Evolutionary conservation across 1,284 basidiomycete species (phyloP).

Genomic region (Cryptococcus depauperatus): DNA sequence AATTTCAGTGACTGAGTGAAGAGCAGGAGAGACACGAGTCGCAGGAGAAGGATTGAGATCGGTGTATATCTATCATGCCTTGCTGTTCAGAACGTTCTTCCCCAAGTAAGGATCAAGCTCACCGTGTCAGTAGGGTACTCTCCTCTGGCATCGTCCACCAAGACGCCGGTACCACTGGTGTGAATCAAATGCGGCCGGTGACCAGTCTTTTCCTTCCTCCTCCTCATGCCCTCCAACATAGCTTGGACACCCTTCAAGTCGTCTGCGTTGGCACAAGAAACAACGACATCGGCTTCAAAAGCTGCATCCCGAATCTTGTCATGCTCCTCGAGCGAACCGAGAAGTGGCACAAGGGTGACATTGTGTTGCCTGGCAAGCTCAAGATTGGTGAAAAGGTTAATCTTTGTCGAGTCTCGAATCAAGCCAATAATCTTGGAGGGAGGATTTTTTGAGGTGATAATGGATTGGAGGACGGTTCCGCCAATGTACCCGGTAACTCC

Average conservation of each 20-base stretch:
- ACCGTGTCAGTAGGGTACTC: constrained; percentile 24
- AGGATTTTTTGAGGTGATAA: constrained; percentile 26
- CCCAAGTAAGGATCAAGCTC: background rate
- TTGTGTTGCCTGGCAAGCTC: constrained; percentile 8
- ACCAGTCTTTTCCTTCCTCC: constrained; percentile 33
- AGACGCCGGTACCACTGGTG: constrained; percentile 43
- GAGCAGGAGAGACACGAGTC: constrained; percentile 25
- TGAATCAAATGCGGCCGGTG: constrained; percentile 40
- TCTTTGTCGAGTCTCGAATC: constrained; percentile 33
- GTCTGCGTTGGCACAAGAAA: constrained; percentile 43
- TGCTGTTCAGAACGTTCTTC: background rate
- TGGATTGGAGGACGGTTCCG: constrained; percentile 27
- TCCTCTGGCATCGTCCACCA: constrained; percentile 32
- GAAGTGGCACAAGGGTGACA: constrained; percentile 21
- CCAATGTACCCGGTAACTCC: constrained; percentile 42
- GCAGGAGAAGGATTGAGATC: constrained; percentile 26
- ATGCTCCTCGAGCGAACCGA: constrained; percentile 30
- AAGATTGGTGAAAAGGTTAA: constrained; percentile 20
- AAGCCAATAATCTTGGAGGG: constrained; percentile 30
- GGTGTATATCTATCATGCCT: constrained; percentile 26
- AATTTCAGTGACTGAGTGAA: constrained; percentile 32
- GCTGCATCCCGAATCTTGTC: constrained; percentile 30
- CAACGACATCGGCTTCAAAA: constrained; percentile 34
- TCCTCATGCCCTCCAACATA: constrained; percentile 38
- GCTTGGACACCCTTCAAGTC: constrained; percentile 31